phyloP scores from a whole-genome alignment of 805 yeast genomes.

The Candida silvatica region DNA sequence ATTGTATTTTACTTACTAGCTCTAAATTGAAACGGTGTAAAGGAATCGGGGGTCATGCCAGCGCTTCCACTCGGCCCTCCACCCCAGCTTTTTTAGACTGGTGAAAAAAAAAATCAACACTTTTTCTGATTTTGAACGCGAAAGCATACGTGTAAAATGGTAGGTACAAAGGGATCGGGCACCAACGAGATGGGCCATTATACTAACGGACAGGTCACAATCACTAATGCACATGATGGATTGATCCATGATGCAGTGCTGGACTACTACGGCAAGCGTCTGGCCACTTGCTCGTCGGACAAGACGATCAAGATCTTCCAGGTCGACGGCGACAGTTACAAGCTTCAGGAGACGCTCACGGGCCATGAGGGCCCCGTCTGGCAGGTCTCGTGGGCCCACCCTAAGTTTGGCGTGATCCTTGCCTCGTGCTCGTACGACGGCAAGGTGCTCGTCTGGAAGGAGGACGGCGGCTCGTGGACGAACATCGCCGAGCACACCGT shows the following conservation, averaged over 20 bases:
- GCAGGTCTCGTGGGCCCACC: constrained; percentile 99
- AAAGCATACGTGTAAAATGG: too few relatives aligned
- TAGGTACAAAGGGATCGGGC: too few relatives aligned
- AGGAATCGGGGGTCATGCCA: too few relatives aligned
- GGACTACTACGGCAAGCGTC: constrained; percentile 91
- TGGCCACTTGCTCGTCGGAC: constrained; percentile 95
- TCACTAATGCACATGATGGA: constrained; percentile 88
- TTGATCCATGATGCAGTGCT: constrained; percentile 93
- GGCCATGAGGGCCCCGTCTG: constrained; percentile 99
- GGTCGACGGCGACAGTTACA: constrained; percentile 67
- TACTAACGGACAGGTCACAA: too few relatives aligned
- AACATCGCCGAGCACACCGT: constrained; percentile 78
- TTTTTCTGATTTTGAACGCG: too few relatives aligned
- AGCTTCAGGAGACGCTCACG: constrained; percentile 70
- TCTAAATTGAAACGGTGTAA: too few relatives aligned
- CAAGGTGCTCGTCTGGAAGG: constrained; percentile 89
- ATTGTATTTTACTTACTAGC: too few relatives aligned
- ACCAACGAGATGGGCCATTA: too few relatives aligned
- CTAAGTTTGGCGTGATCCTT: constrained; percentile 89
- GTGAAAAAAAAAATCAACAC: too few relatives aligned
- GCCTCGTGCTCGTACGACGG: constrained; percentile 97
- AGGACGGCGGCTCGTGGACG: constrained; percentile 82
- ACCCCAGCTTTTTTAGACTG: too few relatives aligned
- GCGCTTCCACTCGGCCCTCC: too few relatives aligned
- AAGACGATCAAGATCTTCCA: constrained; percentile 93